Evolutionary conservation across 257 asterid genomes (phyloP).

Genomic region (Solanum appendiculatum): DNA sequence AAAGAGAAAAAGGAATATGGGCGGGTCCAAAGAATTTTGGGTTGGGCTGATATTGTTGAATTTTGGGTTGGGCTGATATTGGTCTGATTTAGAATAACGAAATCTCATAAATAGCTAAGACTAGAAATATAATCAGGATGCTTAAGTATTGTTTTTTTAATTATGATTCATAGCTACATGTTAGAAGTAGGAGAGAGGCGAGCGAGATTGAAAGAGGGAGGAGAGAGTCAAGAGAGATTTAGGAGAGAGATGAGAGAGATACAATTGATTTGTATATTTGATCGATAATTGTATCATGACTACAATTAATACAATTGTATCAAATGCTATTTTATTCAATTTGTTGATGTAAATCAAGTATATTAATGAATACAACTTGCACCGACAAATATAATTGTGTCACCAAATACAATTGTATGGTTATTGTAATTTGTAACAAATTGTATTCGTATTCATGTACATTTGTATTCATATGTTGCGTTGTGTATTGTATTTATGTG

Average conservation of each 20-base stretch:
- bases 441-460: no score
- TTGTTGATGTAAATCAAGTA: not conserved
- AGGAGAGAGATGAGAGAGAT: not conserved
- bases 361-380: no score
- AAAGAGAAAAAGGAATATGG: not conserved
- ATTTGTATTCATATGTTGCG: no score
- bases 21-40: not conserved
- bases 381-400: no score
- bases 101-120: not conserved
- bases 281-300: not conserved
- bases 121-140: not conserved
- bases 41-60: not conserved
- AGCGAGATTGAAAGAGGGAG: not conserved
- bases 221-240: not conserved
- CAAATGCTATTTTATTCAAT: not conserved
- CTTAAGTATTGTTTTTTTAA: not conserved
- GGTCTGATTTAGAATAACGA: not conserved
- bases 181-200: not conserved
- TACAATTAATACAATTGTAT: no score
- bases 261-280: not conserved
- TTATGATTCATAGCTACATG: not conserved
- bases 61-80: not conserved
- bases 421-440: no score
- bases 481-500: no score
- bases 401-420: not conserved